Evolutionary conservation across 352 stramenopile species (phyloP), one percentile per base, ranked within the genome.

Genomic region (Globisporangium paroecandrum): DNA sequence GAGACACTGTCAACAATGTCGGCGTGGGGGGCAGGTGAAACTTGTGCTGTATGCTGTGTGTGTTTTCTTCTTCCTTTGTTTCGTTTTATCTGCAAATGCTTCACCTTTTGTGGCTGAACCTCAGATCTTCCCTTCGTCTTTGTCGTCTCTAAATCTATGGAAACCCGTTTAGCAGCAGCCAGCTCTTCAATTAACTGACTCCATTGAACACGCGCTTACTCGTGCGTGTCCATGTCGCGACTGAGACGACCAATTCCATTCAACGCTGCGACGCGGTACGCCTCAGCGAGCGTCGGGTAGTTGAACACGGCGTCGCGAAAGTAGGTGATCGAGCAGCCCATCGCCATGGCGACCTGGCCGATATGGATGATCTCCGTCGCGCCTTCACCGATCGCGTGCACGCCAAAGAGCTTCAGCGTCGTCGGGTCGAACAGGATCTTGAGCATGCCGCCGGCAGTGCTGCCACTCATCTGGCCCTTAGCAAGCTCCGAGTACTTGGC

Each of bases 341-440:
- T 91, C 46, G 82, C 81, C 69, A 95, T 93, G n/a, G 82, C 83
- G 22, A 97, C 90, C 69, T 97, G 90, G n/a, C 90, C 90, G 64
- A 97, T 97, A 71, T 97, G 90, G 69, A 97, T 96, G 74, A 97
- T 97, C 69, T 97, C 90, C 5, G 89, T 97, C 13, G 90, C 90
- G 15, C 89, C 89, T 64, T 97, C 89, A 43, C 90, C 90, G 62
- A 97, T 94, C 24, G 87, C 89, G 70, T 97, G 90, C 41, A 97
- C 90, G 29, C 90, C 90, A 57, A 92, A 81, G 32, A 97, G 62
- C 68, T 95, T 89, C 58, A 97, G 73, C 22, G 83, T 82, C 22
- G 87, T 74, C 8, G 85, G 88, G 70, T 93, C 80, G 62, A 97
- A 97, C 41, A 97, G 72, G 36, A 97, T 91, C 76, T 97, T 97